Evolutionary conservation across 257 asterid genomes (phyloP).

Genomic region (Jaltomata sinuosa): DNA sequence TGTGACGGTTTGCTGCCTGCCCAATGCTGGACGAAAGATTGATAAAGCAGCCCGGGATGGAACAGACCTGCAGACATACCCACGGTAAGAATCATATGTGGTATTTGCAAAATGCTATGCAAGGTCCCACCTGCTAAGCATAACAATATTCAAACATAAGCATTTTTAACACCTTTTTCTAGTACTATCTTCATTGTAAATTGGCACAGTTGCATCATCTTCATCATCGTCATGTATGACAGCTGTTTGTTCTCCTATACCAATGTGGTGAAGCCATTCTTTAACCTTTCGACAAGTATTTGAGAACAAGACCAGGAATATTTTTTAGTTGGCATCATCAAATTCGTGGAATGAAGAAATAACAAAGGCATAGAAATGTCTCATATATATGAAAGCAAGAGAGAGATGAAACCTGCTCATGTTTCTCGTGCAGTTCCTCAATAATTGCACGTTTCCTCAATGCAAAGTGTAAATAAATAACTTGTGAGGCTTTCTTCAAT

Average conservation of each 20-base stretch:
- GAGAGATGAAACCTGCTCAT: slow-evolving; percentile 73
- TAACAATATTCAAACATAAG: not conserved
- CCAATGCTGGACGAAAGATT: slow-evolving; percentile 78
- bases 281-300: slow-evolving; percentile 38
- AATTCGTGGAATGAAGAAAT: not conserved
- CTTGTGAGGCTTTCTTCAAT: slow-evolving; percentile 85
- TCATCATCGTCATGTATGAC: slow-evolving; percentile 71
- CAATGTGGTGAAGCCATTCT: slow-evolving; percentile 81
- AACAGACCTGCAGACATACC: slow-evolving; percentile 47
- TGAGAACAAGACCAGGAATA: not conserved
- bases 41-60: slow-evolving; percentile 86
- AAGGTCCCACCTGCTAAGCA: slow-evolving; percentile 1
- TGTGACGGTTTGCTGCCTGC: slow-evolving; percentile 58
- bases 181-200: slow-evolving; percentile 43
- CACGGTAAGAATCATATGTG: not conserved
- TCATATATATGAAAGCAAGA: slow-evolving; percentile 2
- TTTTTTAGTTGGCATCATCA: not conserved
- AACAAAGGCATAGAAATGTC: not conserved
- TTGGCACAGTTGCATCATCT: slow-evolving; percentile 72
- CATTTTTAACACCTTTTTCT: slow-evolving; percentile 49
- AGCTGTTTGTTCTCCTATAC: slow-evolving; percentile 76
- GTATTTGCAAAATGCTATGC: not conserved
- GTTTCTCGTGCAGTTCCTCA: slow-evolving; percentile 88
- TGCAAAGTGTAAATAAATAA: slow-evolving; percentile 74
- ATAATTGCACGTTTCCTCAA: slow-evolving; percentile 78